Evolutionary conservation across 2,329 filamentous ascomycete genomes (phyloP), one percentile per base, ranked within the genome.

Genomic region (Cryphonectria nitschkei): DNA sequence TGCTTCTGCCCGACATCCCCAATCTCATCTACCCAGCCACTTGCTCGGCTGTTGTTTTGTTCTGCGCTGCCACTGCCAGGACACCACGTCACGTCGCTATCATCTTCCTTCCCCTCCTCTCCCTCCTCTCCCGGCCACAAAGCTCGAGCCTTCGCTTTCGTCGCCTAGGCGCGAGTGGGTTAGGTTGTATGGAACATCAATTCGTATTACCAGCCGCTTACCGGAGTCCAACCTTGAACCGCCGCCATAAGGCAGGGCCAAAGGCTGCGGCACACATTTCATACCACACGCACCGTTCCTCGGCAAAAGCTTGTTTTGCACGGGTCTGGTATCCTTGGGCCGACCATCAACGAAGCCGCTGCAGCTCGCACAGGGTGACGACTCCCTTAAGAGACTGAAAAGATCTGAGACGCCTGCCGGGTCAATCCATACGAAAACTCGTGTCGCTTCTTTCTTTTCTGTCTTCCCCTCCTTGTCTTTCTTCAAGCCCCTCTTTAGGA

Each of bases 341-440:
- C 46, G 22, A 73, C 72, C 73, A 73, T 54, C 75, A 76, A 80
- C 77, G 79, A 83, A 88, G 80, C 87, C 86, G 85, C 78, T 82
- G 85, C 76, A 79, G 82, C 82, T 79, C 78, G 80, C 78, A 65
- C 39, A 81, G 83, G 73, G 79, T 88, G 84, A 88, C 79, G 86
- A 83, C 79, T 77, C 80, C 77, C 76, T 77, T 76, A 70, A 80
- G 63, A 80, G 88, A 92, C 89, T 92, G 89, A 92, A 92, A 92
- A 93, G 90, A 92, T 87, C 90, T 92, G 90, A 93, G 85, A 84
- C 84, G 77, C 72, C 75, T 75, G 71, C 68, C 68, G 43, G 43
- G 54, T 43, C 60, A 9, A 37, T 71, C 69, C 74, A 65, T 67
- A 67, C 72, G 74, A 75, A 73, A 72, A 74, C 70, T 52, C 43